These are phyloP conservation scores for Erodium maritimum DNA, from an alignment of 345 rosid species.

Conservation along the genomic window DNA sequence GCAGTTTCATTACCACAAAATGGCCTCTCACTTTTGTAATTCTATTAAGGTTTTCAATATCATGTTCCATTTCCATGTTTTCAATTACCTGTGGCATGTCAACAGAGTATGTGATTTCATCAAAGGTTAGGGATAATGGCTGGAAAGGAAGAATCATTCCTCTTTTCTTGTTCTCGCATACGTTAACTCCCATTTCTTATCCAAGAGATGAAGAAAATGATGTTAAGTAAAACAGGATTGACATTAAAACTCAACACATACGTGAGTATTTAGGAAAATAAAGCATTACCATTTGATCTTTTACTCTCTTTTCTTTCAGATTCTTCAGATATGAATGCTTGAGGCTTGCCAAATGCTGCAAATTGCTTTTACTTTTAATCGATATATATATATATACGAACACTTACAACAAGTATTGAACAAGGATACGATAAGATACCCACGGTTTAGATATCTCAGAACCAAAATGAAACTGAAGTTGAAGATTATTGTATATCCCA, in stretches of 20 bases:
- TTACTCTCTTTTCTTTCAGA: slow-evolving; percentile 20
- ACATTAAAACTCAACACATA: too few species aligned
- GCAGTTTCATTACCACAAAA: background rate
- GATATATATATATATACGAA: background rate
- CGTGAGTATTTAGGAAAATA: too few species aligned
- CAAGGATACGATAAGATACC: slow-evolving; percentile 15
- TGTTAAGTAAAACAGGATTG: background rate
- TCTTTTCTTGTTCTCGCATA: slow-evolving; percentile 17
- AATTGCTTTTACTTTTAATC: background rate
- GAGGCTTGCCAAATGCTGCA: slow-evolving; percentile 53
- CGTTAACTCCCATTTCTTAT: slow-evolving; percentile 2
- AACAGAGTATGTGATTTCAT: slow-evolving; percentile 36
- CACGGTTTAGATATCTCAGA: slow-evolving; percentile 31
- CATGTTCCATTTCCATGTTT: background rate
- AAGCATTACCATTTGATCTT: background rate
- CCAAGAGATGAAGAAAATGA: background rate
- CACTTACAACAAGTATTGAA: slow-evolving; percentile 1
- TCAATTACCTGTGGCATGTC: slow-evolving; percentile 50
- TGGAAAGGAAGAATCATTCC: slow-evolving; percentile 65
- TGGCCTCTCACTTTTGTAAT: too few species aligned
- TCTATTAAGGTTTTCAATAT: too few species aligned
- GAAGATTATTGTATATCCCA: slow-evolving; percentile 27
- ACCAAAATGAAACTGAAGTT: slow-evolving; percentile 23
- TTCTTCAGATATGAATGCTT: slow-evolving; percentile 34
- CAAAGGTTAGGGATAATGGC: slow-evolving; percentile 39